Percentiles rank a stretch among this genome's conserved stretches.
Evolutionary conservation across 139 green algal species (phyloP).

Genomic region (Gonium pectorale): DNA sequence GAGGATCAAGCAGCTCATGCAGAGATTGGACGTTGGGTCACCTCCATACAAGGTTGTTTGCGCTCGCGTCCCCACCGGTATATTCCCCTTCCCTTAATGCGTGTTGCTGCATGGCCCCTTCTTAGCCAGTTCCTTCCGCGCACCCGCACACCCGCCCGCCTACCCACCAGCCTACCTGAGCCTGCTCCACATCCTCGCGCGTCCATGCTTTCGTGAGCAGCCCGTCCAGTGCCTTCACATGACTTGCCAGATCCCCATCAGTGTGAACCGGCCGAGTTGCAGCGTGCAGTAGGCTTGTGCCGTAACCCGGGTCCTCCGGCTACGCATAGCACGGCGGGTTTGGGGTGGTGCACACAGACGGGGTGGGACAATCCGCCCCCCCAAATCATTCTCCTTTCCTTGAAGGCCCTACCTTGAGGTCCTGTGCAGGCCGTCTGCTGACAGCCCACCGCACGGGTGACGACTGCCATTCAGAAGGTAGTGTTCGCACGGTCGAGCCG

Average conservation of each 20-base stretch:
- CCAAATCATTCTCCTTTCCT: too few species aligned
- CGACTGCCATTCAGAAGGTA: conserved; percentile 12
- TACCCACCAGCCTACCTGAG: conserved; percentile 21
- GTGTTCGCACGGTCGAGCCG: too few species aligned
- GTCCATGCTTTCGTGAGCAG: conserved; percentile 13
- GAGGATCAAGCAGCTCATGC: too few species aligned
- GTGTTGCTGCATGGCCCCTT: too few species aligned
- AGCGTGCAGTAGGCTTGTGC: not conserved
- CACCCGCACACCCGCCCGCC: not conserved
- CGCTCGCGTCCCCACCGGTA: too few species aligned
- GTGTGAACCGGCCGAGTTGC: conserved; percentile 7
- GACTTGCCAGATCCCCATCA: not conserved
- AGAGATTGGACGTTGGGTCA: too few species aligned
- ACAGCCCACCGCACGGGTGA: not conserved
- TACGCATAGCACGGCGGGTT: too few species aligned
- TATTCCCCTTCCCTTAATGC: too few species aligned
- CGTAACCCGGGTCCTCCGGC: not conserved
- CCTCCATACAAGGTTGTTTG: too few species aligned
- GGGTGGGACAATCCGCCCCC: too few species aligned
- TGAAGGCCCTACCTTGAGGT: not conserved
- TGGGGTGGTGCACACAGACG: too few species aligned
- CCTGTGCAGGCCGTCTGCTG: not conserved
- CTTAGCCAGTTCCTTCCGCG: too few species aligned
- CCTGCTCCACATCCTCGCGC: conserved; percentile 10
- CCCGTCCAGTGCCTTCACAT: not conserved